Evolutionary conservation across 768 basidiomycete species (phyloP), one percentile per base, ranked within the genome.

Genomic region (Tulasnella sp.): DNA sequence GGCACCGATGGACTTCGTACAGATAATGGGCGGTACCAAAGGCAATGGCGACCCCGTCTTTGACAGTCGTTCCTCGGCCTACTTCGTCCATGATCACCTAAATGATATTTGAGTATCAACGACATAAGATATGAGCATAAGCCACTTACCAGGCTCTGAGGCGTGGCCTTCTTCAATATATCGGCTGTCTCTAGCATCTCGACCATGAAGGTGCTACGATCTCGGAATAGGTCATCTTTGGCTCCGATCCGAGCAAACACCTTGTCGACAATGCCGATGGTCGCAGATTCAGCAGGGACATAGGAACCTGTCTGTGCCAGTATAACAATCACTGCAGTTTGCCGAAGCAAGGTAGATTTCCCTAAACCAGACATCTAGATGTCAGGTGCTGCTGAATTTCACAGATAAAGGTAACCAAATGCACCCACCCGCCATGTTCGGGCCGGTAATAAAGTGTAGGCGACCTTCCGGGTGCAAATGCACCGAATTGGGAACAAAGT

Each of bases 61-160:
- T 91, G 10, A 96, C 91, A 0, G 96, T 96, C 7, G 97, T 99
- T 44, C 97, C 97, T 82, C 97, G 87, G 8, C 97, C 97, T n/a
- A 99, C 96, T 87, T 99, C 97, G 84, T 99, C 97, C 95, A 99
- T 97, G 81, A 99, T 97, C n/a, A 99, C 93, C 95, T 96, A 82
- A 44, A 21, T 36, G 46, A 18, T 38, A 31, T 24, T 44, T 74
- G 74, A 42, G 80, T 0, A 27, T 36, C 16, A 52, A 38, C 10
- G 19, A 19, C 48, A 75, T 74, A 39, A 31, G 19, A 71, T n/a
- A 40, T 48, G 34, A 18, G 27, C 18, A 44, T 44, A 9, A 40
- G 12, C 27, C 18, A 86, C 91, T 81, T 82, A 95, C 97, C 77
- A 99, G 87, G 81, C 96, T 98, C 78, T 87, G 89, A 2, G 90